phyloP scores from a whole-genome alignment of 495 filamentous ascomycete genomes.

The Glarea lozoyensis region DNA sequence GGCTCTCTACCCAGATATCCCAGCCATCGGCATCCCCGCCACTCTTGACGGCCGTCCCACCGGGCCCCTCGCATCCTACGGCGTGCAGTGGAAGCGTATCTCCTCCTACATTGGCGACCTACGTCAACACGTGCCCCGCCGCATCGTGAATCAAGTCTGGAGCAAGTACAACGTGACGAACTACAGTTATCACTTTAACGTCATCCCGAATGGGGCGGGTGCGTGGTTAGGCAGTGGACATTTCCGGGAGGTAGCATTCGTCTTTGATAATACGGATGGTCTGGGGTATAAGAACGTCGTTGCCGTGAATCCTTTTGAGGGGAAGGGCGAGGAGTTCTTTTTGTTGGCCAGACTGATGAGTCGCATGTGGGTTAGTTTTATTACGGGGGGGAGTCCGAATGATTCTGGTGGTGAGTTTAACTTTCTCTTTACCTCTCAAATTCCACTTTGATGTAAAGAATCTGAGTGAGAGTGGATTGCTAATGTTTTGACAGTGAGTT shows the following conservation, averaged over 20 bases:
- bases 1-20: constrained; percentile 14
- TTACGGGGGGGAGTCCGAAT: constrained; percentile 31
- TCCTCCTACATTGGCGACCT: constrained; percentile 27
- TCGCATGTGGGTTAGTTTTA: constrained; percentile 34
- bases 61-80: neutral
- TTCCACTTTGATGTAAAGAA: no score
- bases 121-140: constrained; percentile 27
- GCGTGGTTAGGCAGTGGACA: constrained; percentile 24
- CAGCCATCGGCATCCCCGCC: constrained; percentile 9
- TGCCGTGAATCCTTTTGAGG: constrained; percentile 24
- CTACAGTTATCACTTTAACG: constrained; percentile 39
- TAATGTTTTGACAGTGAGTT: neutral
- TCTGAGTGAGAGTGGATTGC: no score
- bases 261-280: constrained; percentile 31
- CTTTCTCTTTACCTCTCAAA: no score
- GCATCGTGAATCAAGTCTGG: constrained; percentile 30
- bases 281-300: constrained; percentile 22
- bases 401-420: constrained; percentile 4
- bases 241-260: constrained; percentile 37
- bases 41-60: constrained; percentile 8
- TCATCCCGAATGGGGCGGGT: constrained; percentile 17
- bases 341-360: constrained; percentile 31
- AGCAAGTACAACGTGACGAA: constrained; percentile 20
- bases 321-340: constrained; percentile 13
- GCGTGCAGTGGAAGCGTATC: constrained; percentile 21